Conservation (phyloP, 2,329 filamentous ascomycete genomes). For the Cytospora paraplurivora region DNA sequence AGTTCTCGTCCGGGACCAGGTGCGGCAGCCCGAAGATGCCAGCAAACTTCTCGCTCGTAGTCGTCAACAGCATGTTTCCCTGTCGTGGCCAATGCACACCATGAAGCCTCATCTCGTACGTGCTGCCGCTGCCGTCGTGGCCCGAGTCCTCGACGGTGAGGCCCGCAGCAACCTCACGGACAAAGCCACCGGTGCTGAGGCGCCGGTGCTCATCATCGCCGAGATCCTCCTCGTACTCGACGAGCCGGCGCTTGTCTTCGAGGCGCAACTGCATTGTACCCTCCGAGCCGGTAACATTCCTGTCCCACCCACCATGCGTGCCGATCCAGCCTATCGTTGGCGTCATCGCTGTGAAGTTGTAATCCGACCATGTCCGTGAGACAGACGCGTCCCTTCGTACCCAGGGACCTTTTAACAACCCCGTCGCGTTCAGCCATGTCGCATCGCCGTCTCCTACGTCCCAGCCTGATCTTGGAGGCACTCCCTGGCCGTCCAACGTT, state of each 20-base stretch:
- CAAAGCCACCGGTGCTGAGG: constrained; percentile 51
- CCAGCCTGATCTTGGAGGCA: constrained; percentile 31
- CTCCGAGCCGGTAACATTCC: constrained; percentile 76
- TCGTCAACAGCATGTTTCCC: constrained; percentile 79
- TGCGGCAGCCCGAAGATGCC: constrained; percentile 90
- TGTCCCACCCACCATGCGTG: constrained; percentile 63
- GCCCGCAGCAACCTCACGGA: constrained; percentile 69
- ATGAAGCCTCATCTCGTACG: constrained; percentile 77
- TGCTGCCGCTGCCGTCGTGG: constrained; percentile 59
- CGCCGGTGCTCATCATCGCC: constrained; percentile 35
- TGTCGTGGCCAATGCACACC: constrained; percentile 85
- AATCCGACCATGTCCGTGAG: constrained; percentile 49
- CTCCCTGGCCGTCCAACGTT: constrained; percentile 31
- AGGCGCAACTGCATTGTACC: constrained; percentile 73
- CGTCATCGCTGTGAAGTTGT: constrained; percentile 67
- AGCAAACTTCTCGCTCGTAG: constrained; percentile 91
- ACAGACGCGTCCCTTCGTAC: constrained; percentile 57
- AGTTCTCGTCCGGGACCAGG: constrained; percentile 63
- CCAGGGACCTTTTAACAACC: constrained; percentile 77
- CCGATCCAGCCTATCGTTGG: constrained; percentile 67
- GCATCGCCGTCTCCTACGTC: constrained; percentile 40
- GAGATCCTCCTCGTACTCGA: constrained; percentile 45
- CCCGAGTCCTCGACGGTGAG: constrained; percentile 72
- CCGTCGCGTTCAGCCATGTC: constrained; percentile 79
- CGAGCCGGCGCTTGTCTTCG: constrained; percentile 53